Base-by-base conservation (phyloP, 164 flowering plant species). In the Saururus chinensis region DNA sequence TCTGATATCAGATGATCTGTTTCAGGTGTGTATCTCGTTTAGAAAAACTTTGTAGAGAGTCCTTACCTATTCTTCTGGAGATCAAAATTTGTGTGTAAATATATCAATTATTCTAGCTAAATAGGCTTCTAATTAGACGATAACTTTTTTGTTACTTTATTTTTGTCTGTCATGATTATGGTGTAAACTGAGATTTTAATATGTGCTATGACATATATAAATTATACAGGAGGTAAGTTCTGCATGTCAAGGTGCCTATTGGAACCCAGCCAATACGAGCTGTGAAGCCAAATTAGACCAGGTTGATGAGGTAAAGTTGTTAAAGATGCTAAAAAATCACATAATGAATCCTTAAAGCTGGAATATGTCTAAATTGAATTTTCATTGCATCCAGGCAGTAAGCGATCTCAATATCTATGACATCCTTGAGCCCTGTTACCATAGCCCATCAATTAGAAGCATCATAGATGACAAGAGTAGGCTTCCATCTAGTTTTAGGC, bases 351-450 rank as follows among this genome's bases (percentile, higher is more conserved):
- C 6, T 2, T 30, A 30, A 6, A 45, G 49, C 49, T 17, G 17
- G 14, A 12, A 45, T 45, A 12, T 17, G 7, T 45, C 49, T 45
- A 13, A 45, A 45, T 12, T 45, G 7, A 13, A 45, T 12, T 45
- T 45, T 10, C 17, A 19, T 13, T 64, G 14, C 19, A 21, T 30
- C 22, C 84, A 92, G 96, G 80, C 63, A 24, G 10, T 89, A 41
- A 61, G 51, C 11, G 80, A 61, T 59, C 67, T 93, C 61, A 93
- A 93, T 76, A 80, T 85, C 51, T 93, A 88, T 54, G 75, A 88
- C 75, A 90, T 88, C 68, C 82, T 93, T 21, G 95, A 90, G 73
- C 96, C 95, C 37, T 86, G 96, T 73, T 91, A 82, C 71, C 91
- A 92, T 68, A 71, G 53, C 63, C 20, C 80, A 16, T 59, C 67